A percentile compares a stretch with the other conserved stretches of the same genome.
These are phyloP conservation scores for Botrytis byssoidea DNA, from an alignment of 2,329 filamentous ascomycete species.

Conservation along the genomic window DNA sequence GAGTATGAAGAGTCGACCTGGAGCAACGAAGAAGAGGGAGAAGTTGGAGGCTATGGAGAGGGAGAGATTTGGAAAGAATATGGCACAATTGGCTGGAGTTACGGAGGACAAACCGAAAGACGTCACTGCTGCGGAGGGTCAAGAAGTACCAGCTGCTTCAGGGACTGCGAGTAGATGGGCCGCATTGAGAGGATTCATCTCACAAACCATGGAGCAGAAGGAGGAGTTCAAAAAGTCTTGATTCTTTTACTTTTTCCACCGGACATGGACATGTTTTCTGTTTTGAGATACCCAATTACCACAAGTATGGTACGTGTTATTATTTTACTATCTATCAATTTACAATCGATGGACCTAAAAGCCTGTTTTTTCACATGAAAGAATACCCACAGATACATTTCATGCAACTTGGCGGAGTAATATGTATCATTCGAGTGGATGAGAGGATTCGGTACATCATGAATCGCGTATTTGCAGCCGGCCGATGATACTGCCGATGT, in stretches of 20 bases:
- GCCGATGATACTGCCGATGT: constrained; percentile 8
- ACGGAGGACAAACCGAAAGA: constrained; percentile 16
- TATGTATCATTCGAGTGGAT: constrained; percentile 14
- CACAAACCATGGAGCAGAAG: constrained; percentile 78
- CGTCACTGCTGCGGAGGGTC: constrained; percentile 21
- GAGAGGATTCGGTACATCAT: constrained; percentile 5
- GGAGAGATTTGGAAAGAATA: constrained; percentile 77
- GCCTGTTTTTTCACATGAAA: background rate
- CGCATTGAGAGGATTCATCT: constrained; percentile 78
- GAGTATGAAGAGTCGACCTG: constrained; percentile 71
- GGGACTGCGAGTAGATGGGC: constrained; percentile 67
- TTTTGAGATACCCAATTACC: constrained; percentile 20
- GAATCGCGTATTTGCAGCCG: constrained; percentile 9
- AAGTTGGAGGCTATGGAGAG: constrained; percentile 77
- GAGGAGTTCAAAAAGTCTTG: constrained; percentile 58
- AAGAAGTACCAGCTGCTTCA: constrained; percentile 22
- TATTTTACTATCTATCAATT: constrained; percentile 1
- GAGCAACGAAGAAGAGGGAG: constrained; percentile 81
- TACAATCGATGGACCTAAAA: background rate
- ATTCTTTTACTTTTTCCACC: background rate
- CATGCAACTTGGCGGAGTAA: background rate
- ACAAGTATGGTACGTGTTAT: constrained; percentile 22
- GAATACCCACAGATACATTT: background rate
- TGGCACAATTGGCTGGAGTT: constrained; percentile 64
- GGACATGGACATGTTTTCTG: background rate